Percentiles rank a stretch among this genome's conserved stretches.
Evolutionary conservation across 2,329 filamentous ascomycete species (phyloP).

Genomic region (Neonectria punicea): DNA sequence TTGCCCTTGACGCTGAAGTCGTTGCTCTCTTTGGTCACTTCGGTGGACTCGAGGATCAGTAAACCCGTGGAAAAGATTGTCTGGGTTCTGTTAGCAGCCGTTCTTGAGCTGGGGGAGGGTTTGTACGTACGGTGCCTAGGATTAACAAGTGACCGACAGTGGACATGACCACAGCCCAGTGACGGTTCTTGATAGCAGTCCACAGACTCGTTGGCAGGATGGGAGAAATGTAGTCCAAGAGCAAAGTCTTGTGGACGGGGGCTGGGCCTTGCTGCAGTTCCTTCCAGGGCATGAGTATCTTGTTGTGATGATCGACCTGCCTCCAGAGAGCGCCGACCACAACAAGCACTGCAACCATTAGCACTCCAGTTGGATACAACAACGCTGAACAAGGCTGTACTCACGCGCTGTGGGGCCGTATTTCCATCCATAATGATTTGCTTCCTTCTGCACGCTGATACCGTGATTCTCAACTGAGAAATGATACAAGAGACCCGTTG

Average conservation of each 20-base stretch:
- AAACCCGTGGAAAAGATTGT: slow-evolving; percentile 46
- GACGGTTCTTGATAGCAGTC: slow-evolving; percentile 37
- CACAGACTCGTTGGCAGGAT: slow-evolving; percentile 37
- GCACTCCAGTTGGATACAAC: neutral
- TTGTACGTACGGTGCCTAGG: slow-evolving; percentile 39
- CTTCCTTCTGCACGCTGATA: slow-evolving; percentile 31
- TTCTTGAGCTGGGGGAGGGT: neutral
- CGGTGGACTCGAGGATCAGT: slow-evolving; percentile 42
- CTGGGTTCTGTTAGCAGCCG: slow-evolving; percentile 20
- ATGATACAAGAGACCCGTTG: slow-evolving; percentile 34
- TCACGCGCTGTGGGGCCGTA: slow-evolving; percentile 39
- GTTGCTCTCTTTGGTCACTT: slow-evolving; percentile 30
- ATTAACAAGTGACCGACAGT: slow-evolving; percentile 42
- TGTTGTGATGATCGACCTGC: slow-evolving; percentile 45
- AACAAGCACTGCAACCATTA: slow-evolving; percentile 36
- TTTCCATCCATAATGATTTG: slow-evolving; percentile 38
- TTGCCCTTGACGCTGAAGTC: slow-evolving; percentile 30
- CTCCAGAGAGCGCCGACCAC: slow-evolving; percentile 43
- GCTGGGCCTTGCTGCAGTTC: slow-evolving; percentile 35
- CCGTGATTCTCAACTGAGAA: slow-evolving; percentile 35
- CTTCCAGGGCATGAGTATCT: slow-evolving; percentile 43
- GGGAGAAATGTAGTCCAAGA: slow-evolving; percentile 47
- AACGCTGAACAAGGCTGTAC: slow-evolving; percentile 13
- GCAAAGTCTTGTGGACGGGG: slow-evolving; percentile 33
- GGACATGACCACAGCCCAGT: slow-evolving; percentile 37